Evolutionary conservation across 306 rosid species (phyloP).

Genomic region (Dalbergia oliveri): DNA sequence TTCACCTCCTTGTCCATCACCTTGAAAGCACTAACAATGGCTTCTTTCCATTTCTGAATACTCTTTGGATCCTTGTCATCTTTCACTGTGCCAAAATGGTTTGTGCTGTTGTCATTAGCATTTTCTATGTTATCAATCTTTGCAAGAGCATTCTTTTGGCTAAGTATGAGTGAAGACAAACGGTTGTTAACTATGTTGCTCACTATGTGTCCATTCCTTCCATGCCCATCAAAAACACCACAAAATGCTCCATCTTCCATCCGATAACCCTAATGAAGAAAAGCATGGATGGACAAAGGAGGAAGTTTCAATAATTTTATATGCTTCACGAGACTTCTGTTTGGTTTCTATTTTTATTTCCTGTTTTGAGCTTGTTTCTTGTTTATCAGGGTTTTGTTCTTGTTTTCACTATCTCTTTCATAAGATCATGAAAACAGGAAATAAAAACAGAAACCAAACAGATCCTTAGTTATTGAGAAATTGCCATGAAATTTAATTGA

Average conservation of each 20-base stretch:
- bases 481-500: neutral
- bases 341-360: too few species aligned
- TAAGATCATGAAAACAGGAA: too few species aligned
- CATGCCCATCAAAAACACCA: constrained; percentile 93
- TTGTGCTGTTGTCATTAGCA: constrained; percentile 8
- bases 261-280: constrained; percentile 61
- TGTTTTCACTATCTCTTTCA: too few species aligned
- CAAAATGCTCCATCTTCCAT: constrained; percentile 54
- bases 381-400: too few species aligned
- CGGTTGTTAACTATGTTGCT: constrained; percentile 62
- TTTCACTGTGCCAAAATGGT: neutral
- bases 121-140: constrained; percentile 25
- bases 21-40: constrained; percentile 58
- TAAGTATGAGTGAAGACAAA: constrained; percentile 58
- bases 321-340: neutral
- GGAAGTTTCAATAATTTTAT: constrained; percentile 12
- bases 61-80: constrained; percentile 31
- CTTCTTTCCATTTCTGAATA: constrained; percentile 58
- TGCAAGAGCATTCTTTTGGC: constrained; percentile 47
- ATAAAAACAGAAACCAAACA: too few species aligned
- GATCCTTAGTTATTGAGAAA: neutral
- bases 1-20: constrained; percentile 80
- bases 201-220: constrained; percentile 70
- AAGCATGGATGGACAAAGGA: neutral
- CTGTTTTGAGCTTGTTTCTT: too few species aligned